Percentiles rank a stretch among this genome's conserved stretches.
Evolutionary conservation across 805 yeast species (phyloP).

Genomic region (Ogataea neopini): DNA sequence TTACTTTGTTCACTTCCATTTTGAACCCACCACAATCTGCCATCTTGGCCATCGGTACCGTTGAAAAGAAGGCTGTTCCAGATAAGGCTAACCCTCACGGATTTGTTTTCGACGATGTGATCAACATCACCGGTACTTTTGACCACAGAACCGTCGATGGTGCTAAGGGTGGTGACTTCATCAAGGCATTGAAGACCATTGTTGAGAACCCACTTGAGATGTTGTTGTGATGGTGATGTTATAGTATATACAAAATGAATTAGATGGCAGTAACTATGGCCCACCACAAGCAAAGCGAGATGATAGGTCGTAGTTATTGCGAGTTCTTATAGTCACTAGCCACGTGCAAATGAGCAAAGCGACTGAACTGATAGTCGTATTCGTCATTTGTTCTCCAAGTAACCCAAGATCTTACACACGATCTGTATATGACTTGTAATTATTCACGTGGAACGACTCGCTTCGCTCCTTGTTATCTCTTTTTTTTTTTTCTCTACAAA

Average conservation of each 20-base stretch:
- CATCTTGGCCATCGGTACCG: slow-evolving; percentile 92
- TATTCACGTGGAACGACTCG: no score
- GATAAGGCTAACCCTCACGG: slow-evolving; percentile 91
- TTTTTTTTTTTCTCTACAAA: no score
- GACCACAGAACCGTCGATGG: slow-evolving; percentile 98
- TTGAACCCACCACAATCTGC: slow-evolving; percentile 97
- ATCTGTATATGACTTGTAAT: no score
- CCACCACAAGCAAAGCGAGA: slow-evolving; percentile 2
- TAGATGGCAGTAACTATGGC: no score
- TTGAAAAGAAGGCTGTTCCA: slow-evolving; percentile 88
- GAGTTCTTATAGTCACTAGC: no score
- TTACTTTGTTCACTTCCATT: slow-evolving; percentile 89
- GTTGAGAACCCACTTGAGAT: slow-evolving; percentile 96
- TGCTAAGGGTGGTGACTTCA: slow-evolving; percentile 96
- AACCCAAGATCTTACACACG: no score
- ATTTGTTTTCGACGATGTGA: slow-evolving; percentile 86
- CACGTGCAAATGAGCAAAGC: no score
- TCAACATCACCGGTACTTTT: slow-evolving; percentile 92
- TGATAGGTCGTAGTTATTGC: no score
- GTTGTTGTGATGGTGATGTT: slow-evolving; percentile 53
- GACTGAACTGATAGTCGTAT: no score
- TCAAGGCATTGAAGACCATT: slow-evolving; percentile 86
- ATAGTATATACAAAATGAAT: not conserved
- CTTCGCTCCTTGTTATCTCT: no score
- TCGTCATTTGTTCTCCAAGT: no score